These are phyloP conservation scores for Curvularia hawaiiensis DNA, from an alignment of 2,329 filamentous ascomycete species.

Conservation along the genomic window DNA sequence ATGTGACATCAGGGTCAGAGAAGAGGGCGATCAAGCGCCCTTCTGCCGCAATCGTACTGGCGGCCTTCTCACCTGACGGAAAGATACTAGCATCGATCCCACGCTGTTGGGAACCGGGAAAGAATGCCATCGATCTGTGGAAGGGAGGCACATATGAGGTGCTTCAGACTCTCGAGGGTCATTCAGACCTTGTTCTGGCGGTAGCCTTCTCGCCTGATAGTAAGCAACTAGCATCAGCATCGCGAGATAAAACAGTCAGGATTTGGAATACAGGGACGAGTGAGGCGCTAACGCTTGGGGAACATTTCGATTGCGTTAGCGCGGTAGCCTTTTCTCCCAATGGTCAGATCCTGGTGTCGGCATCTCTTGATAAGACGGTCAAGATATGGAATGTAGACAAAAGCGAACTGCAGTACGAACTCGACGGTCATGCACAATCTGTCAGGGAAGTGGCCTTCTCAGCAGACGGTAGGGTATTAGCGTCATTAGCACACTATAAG, in stretches of 20 bases:
- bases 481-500: not conserved
- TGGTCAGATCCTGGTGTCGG: too few relatives aligned
- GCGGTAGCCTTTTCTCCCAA: not conserved
- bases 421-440: too few relatives aligned
- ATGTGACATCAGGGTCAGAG: not conserved
- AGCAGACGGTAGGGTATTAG: not conserved
- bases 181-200: not conserved
- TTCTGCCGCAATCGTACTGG: not conserved
- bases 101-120: not conserved
- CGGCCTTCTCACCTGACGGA: not conserved
- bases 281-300: not conserved
- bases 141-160: not conserved
- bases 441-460: not conserved
- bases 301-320: not conserved
- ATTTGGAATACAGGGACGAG: not conserved
- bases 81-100: not conserved
- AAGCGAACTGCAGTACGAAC: too few relatives aligned
- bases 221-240: not conserved
- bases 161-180: not conserved
- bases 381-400: too few relatives aligned
- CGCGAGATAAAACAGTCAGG: not conserved
- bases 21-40: not conserved
- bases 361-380: too few relatives aligned
- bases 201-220: not conserved
- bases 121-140: not conserved